Evolutionary conservation across 345 rosid genomes (phyloP), one percentile per base, ranked within the genome.

Genomic region (Orychophragmus violaceus): DNA sequence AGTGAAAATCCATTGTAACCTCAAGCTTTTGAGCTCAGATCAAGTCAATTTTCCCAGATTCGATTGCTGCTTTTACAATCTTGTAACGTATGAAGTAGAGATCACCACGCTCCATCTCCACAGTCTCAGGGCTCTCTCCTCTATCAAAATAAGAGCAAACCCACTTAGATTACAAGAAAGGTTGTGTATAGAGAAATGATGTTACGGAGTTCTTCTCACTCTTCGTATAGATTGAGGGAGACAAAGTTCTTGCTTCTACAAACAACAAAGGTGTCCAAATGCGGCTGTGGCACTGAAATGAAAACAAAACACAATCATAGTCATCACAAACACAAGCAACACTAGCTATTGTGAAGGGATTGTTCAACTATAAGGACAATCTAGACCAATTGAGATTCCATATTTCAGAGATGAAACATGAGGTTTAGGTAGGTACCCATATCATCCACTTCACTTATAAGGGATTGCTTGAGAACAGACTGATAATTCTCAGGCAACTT

Each of bases 401-500:
- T 41, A 18, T 41, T 14, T 8, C 6, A 39, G 24, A 22, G 54
- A 41, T 10, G 17, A 3, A 45, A 42, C 46, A 68, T 18, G 21
- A 44, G 16, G 18, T 0, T 59, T 51, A 19, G 22, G 51, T 21
- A 28, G 22, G 74, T 82, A 90, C 96, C 92, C 97, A 90, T 90
- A 72, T 87, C 99, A 71, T 90, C 92, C 68, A 65, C 92, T 32
- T 91, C 87, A 35, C 88, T 86, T 54, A 89, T 86, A 18, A 84
- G 55, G 4, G 96, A 94, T 62, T 94, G 95, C 75, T 81, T 87
- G n/a, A 85, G 77, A 41, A 72, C 72, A 3, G 90, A 87, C 44
- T 74, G 96, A 71, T 94, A 94, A 62, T 84, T 84, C 37, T 85
- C 92, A 1, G 96, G 91, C 76, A 94, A 77, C 71, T 83, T 87